These are phyloP conservation scores for Incumbomyces delicatus DNA, from an alignment of 2,329 filamentous ascomycete genomes.

Conservation along the genomic window DNA sequence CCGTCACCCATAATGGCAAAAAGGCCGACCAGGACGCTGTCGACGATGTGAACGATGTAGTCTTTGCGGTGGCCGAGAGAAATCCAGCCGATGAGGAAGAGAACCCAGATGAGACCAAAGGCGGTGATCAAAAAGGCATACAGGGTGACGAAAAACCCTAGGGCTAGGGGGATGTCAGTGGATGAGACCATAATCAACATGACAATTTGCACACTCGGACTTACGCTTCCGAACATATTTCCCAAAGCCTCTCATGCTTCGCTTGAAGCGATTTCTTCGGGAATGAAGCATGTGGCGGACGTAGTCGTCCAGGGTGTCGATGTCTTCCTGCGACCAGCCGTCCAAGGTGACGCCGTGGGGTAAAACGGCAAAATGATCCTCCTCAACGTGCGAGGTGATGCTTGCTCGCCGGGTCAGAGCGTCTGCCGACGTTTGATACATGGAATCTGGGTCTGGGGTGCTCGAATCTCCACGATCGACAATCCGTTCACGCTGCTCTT, in stretches of 20 bases:
- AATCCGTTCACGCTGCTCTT: constrained; percentile 8
- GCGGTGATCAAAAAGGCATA: constrained; percentile 76
- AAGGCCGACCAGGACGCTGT: constrained; percentile 60
- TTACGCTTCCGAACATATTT: constrained; percentile 64
- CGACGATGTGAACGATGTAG: constrained; percentile 61
- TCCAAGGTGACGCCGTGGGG: constrained; percentile 63
- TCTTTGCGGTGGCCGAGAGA: constrained; percentile 64
- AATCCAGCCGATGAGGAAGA: constrained; percentile 86
- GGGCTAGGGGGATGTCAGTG: constrained; percentile 34
- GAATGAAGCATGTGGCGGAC: constrained; percentile 84
- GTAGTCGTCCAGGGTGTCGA: constrained; percentile 70
- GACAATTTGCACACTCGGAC: constrained; percentile 22
- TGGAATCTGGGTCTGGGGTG: neutral
- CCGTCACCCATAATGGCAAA: constrained; percentile 64
- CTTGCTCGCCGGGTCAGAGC: constrained; percentile 36
- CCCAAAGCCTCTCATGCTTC: constrained; percentile 66
- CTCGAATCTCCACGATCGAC: neutral
- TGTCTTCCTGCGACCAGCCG: constrained; percentile 66
- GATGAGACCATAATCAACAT: neutral
- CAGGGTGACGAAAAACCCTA: constrained; percentile 74
- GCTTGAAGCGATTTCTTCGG: constrained; percentile 66
- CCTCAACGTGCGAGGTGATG: constrained; percentile 58
- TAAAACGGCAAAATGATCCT: constrained; percentile 67
- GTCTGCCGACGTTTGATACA: constrained; percentile 15
- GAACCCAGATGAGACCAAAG: constrained; percentile 78